Conservation (phyloP, 1,139 yeast species). For the Debaryomycetaceae sp. region DNA sequence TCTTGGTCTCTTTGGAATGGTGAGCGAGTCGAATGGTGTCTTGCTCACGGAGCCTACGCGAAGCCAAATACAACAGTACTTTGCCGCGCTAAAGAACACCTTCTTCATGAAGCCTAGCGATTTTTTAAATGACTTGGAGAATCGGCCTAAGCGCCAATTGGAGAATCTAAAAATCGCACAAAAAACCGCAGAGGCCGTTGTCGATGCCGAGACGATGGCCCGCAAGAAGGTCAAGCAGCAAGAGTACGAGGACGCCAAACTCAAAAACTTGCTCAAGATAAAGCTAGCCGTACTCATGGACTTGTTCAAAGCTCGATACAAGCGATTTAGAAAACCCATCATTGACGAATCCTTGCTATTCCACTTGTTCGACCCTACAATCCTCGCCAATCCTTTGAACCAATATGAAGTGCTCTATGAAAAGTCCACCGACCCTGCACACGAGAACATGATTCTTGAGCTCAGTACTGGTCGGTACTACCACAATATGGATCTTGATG, state of each 20-base stretch:
- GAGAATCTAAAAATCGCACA: constrained; percentile 22
- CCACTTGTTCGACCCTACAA: constrained; percentile 63
- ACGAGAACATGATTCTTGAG: constrained; percentile 66
- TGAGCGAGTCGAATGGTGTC: constrained; percentile 34
- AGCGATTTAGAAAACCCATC: constrained; percentile 81
- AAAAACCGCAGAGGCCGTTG: constrained; percentile 5
- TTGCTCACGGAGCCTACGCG: constrained; percentile 32
- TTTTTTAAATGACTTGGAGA: constrained; percentile 39
- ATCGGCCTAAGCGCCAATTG: constrained; percentile 39
- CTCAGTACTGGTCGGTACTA: constrained; percentile 60
- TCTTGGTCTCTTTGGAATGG: constrained; percentile 43
- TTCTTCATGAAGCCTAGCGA: constrained; percentile 59
- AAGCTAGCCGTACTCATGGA: constrained; percentile 87
- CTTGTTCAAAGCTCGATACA: constrained; percentile 72
- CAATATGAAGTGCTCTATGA: constrained; percentile 40
- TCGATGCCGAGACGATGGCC: constrained; percentile 8
- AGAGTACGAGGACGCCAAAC: constrained; percentile 65
- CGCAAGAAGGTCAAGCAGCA: constrained; percentile 36
- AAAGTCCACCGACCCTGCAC: constrained; percentile 40
- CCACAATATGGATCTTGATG: constrained; percentile 86
- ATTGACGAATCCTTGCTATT: constrained; percentile 65
- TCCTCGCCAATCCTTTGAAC: constrained; percentile 24
- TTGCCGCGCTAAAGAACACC: constrained; percentile 43
- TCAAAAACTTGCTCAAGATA: constrained; percentile 75
- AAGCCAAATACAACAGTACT: constrained; percentile 38